phyloP scores from a whole-genome alignment of 441 rosid genomes.

The Dalechampia spathulata region DNA sequence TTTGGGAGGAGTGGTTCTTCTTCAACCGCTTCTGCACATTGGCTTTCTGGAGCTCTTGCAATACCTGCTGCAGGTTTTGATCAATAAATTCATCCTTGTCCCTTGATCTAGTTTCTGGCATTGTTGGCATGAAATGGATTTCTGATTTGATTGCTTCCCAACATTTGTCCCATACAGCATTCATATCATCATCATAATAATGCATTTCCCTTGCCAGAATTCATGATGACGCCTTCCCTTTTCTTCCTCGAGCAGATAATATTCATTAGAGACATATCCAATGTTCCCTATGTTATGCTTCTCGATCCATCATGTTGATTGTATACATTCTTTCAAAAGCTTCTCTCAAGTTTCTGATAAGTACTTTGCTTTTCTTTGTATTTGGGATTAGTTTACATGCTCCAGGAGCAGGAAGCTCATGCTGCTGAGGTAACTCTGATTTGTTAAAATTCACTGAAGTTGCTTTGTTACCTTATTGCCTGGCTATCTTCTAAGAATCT shows the following conservation, averaged over 20 bases:
- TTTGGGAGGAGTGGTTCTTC: conserved; percentile 52
- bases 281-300: neutral
- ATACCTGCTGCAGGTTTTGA: conserved; percentile 84
- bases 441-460: no score
- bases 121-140: conserved; percentile 1
- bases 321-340: no score
- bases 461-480: neutral
- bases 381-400: conserved; percentile 46
- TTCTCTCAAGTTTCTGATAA: no score
- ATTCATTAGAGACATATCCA: neutral
- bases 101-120: conserved; percentile 27
- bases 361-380: neutral
- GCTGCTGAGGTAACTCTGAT: conserved; percentile 92
- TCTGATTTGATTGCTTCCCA: conserved; percentile 16
- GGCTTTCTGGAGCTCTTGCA: conserved; percentile 74
- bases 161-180: conserved; percentile 17
- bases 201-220: neutral
- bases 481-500: neutral
- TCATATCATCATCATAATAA: neutral
- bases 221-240: neutral
- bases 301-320: neutral
- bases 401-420: conserved; percentile 80
- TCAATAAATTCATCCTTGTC: no score
- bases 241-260: no score
- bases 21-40: conserved; percentile 38